Base-by-base conservation (phyloP, 164 flowering plant species). In the Kingdonia uniflora region DNA sequence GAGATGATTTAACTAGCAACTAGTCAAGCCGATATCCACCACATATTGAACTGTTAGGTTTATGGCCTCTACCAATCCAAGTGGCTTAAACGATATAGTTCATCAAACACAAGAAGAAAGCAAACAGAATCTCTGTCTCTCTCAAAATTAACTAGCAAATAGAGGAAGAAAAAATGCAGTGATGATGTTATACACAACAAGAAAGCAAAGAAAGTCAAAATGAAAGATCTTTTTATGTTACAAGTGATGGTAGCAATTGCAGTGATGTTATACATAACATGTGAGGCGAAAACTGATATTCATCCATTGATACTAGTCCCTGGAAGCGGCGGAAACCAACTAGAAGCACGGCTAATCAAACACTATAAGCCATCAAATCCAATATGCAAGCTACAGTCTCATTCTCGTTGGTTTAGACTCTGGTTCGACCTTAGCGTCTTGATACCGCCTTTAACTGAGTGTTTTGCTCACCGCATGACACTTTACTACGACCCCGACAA, bases 241-340 rank as follows among this genome's bases (percentile, higher is more conserved):
- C 2, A 42, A 24, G 42, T 45, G 37, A 15, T 54, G 40, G 20
- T 55, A 7, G 17, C 47, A 20, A 46, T 57, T 66, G 62, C 67
- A 3, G n/a, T 63, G 62, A 57, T 68, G 72, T 0, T 65, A 43
- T 71, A 20, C 68, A 39, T 29, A 8, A 29, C 63, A 49, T 78
- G 75, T 55, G 72, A 64, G n/a, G 70, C 65, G 0, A 25, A 17
- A 52, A 60, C 51, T 45, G 55, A 57, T 14, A 69, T 78, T 20
- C 74, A 86, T 63, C 97, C 97, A n/a, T 19, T 90, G 52, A 67
- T 90, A 45, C 59, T 90, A 41, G 77, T 90, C 0, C 97, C 97
- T 0, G 95, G 97, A 1, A 75, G 17, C 35, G 97, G 97, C 0
- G 97, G 95, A 17, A 90, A 84, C 74, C 97, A 87, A 59, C 68